Conservation (phyloP, 805 yeast genomes). For the Vanderwaltozyma polyspora region DNA sequence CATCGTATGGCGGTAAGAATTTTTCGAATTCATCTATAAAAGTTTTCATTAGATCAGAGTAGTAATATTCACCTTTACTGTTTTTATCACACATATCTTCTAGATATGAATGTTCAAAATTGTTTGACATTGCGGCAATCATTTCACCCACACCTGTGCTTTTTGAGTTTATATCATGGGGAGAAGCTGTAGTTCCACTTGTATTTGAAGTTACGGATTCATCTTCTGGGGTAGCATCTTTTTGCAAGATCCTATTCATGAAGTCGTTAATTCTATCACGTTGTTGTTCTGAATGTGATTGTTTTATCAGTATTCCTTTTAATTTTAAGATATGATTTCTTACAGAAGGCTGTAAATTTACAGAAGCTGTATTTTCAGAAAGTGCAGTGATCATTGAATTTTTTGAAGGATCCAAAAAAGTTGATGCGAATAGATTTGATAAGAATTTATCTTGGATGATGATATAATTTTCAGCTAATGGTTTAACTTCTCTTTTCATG, state of each 20-base stretch:
- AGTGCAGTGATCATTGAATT: constrained; percentile 23
- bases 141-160: constrained; percentile 1
- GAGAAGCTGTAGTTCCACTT: neutral
- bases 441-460: constrained; percentile 22
- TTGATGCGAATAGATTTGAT: constrained; percentile 20
- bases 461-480: constrained; percentile 24
- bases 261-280: constrained; percentile 17
- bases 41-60: constrained; percentile 16
- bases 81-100: constrained; percentile 20
- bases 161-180: neutral
- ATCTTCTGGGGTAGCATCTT: neutral
- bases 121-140: constrained; percentile 1
- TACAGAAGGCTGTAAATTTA: constrained; percentile 3
- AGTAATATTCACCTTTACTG: constrained; percentile 11
- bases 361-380: constrained; percentile 15
- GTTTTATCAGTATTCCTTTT: constrained; percentile 16
- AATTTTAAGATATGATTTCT: constrained; percentile 7
- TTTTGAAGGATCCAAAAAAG: constrained; percentile 19
- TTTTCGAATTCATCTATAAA: constrained; percentile 16
- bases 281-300: constrained; percentile 16
- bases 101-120: constrained; percentile 13
- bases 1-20: constrained; percentile 18
- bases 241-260: constrained; percentile 21
- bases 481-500: constrained; percentile 25
- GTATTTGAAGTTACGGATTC: neutral